Percentiles rank a stretch among this genome's conserved stretches.
phyloP scores from a whole-genome alignment of 129 eudicot genomes.

The Helichrysum umbraculigerum region DNA sequence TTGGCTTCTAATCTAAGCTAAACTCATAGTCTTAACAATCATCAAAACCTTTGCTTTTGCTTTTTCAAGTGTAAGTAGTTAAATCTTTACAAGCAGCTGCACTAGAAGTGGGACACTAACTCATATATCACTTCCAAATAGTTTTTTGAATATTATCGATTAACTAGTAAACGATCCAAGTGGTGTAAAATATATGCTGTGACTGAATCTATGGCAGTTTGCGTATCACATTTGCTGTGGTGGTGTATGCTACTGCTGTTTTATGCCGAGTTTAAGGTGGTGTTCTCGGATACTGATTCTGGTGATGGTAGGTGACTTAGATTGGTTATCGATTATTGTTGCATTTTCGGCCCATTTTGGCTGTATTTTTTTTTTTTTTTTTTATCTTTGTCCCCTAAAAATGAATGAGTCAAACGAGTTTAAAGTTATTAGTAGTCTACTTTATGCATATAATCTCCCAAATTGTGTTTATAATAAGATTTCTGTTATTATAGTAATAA shows the following conservation, averaged over 20 bases:
- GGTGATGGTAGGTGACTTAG: slow-evolving; percentile 31
- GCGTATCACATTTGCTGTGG: slow-evolving; percentile 17
- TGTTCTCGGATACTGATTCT: slow-evolving; percentile 24
- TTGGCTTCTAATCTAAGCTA: slow-evolving; percentile 43
- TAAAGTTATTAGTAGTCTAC: too few relatives aligned
- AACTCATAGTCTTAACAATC: slow-evolving; percentile 24
- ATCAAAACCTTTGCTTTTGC: slow-evolving; percentile 32
- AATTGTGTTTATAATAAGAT: too few relatives aligned
- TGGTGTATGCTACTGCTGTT: slow-evolving; percentile 24
- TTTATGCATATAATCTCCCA: too few relatives aligned
- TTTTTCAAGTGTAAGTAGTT: slow-evolving; percentile 32
- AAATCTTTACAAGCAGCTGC: slow-evolving; percentile 23
- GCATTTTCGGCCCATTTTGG: background rate
- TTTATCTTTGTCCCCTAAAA: too few relatives aligned
- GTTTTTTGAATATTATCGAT: background rate
- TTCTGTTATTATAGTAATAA: too few relatives aligned
- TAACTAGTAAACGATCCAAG: background rate
- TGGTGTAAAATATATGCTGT: background rate
- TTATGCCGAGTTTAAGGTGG: slow-evolving; percentile 10
- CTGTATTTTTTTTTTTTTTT: background rate
- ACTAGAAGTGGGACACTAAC: background rate
- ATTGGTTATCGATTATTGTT: background rate
- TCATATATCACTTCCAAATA: slow-evolving; percentile 14
- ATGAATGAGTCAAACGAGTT: too few relatives aligned
- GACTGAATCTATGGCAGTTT: slow-evolving; percentile 22